These are phyloP conservation scores for Cryphonectria carpinicola DNA, from an alignment of 2,329 filamentous ascomycete species.

Conservation along the genomic window DNA sequence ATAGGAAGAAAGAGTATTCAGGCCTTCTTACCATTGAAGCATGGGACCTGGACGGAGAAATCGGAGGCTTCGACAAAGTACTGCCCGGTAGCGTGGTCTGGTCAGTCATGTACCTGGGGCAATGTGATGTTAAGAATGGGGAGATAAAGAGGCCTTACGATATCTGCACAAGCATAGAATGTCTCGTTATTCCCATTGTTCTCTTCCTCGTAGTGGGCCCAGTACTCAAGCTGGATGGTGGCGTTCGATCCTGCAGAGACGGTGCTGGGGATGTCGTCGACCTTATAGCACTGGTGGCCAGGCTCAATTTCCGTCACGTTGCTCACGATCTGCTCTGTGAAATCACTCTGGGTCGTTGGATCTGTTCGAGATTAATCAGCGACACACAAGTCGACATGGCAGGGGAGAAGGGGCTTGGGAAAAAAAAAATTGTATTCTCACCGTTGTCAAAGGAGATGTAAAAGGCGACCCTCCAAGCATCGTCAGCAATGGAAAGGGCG, in stretches of 20 bases:
- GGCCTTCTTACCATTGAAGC: slow-evolving; percentile 38
- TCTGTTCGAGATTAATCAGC: slow-evolving; percentile 37
- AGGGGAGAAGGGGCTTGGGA: neutral
- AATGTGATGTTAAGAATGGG: neutral
- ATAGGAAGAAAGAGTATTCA: neutral
- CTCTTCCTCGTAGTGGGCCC: slow-evolving; percentile 46
- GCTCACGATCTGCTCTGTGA: slow-evolving; percentile 44
- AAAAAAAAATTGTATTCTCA: neutral
- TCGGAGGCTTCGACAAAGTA: slow-evolving; percentile 39
- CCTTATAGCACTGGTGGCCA: slow-evolving; percentile 50
- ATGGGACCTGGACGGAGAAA: slow-evolving; percentile 38
- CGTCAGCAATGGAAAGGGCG: slow-evolving; percentile 54
- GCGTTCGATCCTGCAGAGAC: slow-evolving; percentile 48
- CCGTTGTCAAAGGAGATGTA: slow-evolving; percentile 45
- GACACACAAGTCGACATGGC: neutral
- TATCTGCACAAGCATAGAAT: slow-evolving; percentile 45
- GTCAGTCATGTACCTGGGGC: neutral
- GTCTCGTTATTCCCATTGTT: slow-evolving; percentile 40
- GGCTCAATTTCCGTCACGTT: slow-evolving; percentile 45
- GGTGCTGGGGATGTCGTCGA: slow-evolving; percentile 40
- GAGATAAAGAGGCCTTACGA: slow-evolving; percentile 35
- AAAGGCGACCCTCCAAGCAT: slow-evolving; percentile 54
- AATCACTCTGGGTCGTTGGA: slow-evolving; percentile 45
- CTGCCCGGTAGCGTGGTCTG: slow-evolving; percentile 28
- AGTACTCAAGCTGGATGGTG: slow-evolving; percentile 54